Base-by-base conservation (phyloP, 2,329 filamentous ascomycete species). In the Leptodontidium sp. region DNA sequence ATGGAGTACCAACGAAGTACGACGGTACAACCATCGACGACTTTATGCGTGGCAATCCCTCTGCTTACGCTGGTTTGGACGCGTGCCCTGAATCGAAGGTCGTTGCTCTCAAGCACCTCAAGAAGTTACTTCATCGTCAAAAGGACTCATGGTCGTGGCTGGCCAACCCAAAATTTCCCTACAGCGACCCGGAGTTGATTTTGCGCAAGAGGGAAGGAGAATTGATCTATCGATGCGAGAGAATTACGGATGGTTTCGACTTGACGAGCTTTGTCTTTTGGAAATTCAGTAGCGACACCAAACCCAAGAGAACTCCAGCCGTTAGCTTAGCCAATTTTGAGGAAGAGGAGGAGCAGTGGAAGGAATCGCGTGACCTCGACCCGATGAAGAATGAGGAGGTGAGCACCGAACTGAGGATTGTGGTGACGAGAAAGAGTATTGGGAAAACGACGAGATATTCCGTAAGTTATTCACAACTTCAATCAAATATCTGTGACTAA, bases 71-170 rank as follows among this genome's bases (percentile, higher is more conserved):
- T 35, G 50, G 14, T n/a, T 40, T 63, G 8, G 12, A 1, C 7
- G 59, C 24, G 1, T 67, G 65, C 57, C 2, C 35, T 21, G 65
- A 67, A 14, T 62, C 58, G 14, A 40, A 32, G 49, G 24, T 38
- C 8, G 38, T 67, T 15, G 65, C 65, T 14, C 26, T 67, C 3
- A 67, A 67, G 65, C 58, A 67, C 21, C 5, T 63, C 1, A 5
- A 17, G 1, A 50, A 29, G 5, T 17, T 50, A 21, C 43, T 67
- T 8, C 1, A 4, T 14, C 8, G 40, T 6, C 21, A 49, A 2
- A 57, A 35, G 29, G 17, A 57, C 1, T 14, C 57, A 26, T n/a
- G 49, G 14, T 14, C n/a, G n/a, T 62, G 65, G 59, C n/a, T 67
- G 1, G 15, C 26, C 8, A 45, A 66, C 12, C 63, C 26, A 4